Evolutionary conservation across 148 eudicot species (phyloP).

Genomic region (Rheum nobile): DNA sequence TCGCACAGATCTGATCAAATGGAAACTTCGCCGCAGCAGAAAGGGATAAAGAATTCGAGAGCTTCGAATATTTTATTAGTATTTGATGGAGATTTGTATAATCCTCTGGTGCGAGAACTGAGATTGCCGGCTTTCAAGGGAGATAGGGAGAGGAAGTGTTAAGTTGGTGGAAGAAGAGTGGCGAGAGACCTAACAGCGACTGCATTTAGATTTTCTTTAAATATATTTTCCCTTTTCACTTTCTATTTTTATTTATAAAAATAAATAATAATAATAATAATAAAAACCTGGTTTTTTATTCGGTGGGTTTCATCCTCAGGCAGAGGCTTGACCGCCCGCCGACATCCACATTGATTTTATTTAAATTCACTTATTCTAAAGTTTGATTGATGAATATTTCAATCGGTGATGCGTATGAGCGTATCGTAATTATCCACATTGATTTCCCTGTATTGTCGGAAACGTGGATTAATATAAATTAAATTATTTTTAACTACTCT

Average conservation of each 20-base stretch:
- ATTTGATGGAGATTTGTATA: not conserved
- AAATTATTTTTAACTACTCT: too few species aligned
- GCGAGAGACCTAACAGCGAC: slow-evolving; percentile 11
- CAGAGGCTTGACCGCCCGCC: too few species aligned
- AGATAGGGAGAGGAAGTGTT: not conserved
- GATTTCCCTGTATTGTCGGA: too few species aligned
- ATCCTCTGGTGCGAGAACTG: not conserved
- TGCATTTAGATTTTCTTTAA: not conserved
- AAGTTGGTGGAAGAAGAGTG: slow-evolving; percentile 8
- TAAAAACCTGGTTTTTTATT: too few species aligned
- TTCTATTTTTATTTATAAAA: not conserved
- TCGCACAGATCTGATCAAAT: slow-evolving; percentile 11
- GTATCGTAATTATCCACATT: too few species aligned
- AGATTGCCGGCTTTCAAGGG: not conserved
- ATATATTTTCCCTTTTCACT: not conserved
- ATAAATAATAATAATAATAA: too few species aligned
- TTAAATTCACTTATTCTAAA: too few species aligned
- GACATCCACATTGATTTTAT: too few species aligned
- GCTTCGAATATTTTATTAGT: not conserved
- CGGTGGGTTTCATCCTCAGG: too few species aligned
- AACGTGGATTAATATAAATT: too few species aligned
- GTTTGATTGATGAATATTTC: too few species aligned
- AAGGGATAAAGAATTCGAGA: not conserved
- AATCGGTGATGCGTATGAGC: too few species aligned
- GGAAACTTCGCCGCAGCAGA: slow-evolving; percentile 5